phyloP scores from a whole-genome alignment of 352 stramenopile species.

The Bremia lactucae region DNA sequence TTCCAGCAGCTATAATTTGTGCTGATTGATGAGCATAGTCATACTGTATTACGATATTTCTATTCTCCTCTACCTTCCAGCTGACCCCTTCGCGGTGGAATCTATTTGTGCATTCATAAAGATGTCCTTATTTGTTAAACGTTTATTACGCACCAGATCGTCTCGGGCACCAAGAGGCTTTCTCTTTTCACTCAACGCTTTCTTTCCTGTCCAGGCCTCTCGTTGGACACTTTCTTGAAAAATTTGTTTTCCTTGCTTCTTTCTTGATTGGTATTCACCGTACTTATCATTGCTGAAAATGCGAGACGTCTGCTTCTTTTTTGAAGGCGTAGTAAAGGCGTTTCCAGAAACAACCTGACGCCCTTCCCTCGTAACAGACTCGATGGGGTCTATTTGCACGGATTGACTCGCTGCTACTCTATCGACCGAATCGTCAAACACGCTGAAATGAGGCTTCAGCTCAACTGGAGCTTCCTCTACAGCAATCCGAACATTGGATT shows the following conservation, averaged over 20 bases:
- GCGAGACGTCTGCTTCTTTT: constrained; percentile 23
- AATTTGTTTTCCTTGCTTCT: constrained; percentile 29
- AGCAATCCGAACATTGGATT: constrained; percentile 31
- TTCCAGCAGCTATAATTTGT: constrained; percentile 16
- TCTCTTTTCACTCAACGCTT: constrained; percentile 26
- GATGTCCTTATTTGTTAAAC: constrained; percentile 74
- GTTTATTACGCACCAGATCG: constrained; percentile 41
- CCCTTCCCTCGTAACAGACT: constrained; percentile 22
- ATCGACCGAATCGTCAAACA: constrained; percentile 74
- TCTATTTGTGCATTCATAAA: constrained; percentile 42
- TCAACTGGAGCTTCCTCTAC: constrained; percentile 63
- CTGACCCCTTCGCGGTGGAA: constrained; percentile 11
- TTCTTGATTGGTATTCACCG: constrained; percentile 9
- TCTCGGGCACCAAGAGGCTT: constrained; percentile 60
- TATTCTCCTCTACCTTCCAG: constrained; percentile 33
- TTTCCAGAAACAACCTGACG: constrained; percentile 48
- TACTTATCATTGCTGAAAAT: constrained; percentile 31
- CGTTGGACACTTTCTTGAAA: constrained; percentile 29
- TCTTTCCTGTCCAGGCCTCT: constrained; percentile 17
- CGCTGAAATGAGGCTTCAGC: constrained; percentile 74
- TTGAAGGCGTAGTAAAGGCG: constrained; percentile 3
- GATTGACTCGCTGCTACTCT: constrained; percentile 47
- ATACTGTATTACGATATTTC: constrained; percentile 8
- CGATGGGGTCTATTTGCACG: constrained; percentile 27
- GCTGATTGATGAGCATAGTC: constrained; percentile 19